These are phyloP conservation scores for Dionaea muscipula DNA, from an alignment of 179 eudicot species.

Conservation along the genomic window DNA sequence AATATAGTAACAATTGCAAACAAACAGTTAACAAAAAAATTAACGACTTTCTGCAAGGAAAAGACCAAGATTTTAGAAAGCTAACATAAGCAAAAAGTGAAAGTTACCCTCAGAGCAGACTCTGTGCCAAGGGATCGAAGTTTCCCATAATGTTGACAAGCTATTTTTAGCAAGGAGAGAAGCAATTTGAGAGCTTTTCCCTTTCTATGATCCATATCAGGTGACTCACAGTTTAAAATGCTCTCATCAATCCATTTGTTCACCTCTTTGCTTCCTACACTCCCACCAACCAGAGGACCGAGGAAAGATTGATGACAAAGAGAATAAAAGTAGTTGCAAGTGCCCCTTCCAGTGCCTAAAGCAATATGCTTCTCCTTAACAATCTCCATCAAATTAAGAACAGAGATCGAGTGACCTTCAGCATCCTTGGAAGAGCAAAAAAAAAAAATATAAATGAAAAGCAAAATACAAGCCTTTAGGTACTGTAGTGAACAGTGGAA, in stretches of 20 bases:
- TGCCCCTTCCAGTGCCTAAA: conserved; percentile 25
- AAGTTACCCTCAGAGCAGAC: conserved; percentile 42
- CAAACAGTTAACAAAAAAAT: background rate
- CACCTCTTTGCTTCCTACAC: conserved; percentile 56
- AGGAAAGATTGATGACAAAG: conserved; percentile 58
- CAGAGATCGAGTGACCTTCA: conserved; percentile 41
- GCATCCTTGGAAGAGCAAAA: conserved; percentile 29
- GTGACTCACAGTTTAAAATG: conserved; percentile 29
- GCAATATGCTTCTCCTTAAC: conserved; percentile 27
- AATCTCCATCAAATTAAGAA: conserved; percentile 57
- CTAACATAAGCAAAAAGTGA: background rate
- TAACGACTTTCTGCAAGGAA: background rate
- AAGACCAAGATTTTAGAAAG: background rate
- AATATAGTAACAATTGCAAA: background rate
- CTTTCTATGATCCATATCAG: conserved; percentile 31
- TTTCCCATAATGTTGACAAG: conserved; percentile 78
- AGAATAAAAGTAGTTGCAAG: conserved; percentile 36
- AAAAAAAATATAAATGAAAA: background rate
- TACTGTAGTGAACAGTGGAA: background rate
- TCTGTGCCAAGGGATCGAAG: conserved; percentile 68
- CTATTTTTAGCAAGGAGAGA: conserved; percentile 67
- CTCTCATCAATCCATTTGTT: conserved; percentile 83
- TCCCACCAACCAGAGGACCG: conserved; percentile 84
- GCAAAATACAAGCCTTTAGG: background rate
- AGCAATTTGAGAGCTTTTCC: conserved; percentile 50